Base-by-base conservation (phyloP, 2,329 filamentous ascomycete genomes). In the Raffaelea arxii region DNA sequence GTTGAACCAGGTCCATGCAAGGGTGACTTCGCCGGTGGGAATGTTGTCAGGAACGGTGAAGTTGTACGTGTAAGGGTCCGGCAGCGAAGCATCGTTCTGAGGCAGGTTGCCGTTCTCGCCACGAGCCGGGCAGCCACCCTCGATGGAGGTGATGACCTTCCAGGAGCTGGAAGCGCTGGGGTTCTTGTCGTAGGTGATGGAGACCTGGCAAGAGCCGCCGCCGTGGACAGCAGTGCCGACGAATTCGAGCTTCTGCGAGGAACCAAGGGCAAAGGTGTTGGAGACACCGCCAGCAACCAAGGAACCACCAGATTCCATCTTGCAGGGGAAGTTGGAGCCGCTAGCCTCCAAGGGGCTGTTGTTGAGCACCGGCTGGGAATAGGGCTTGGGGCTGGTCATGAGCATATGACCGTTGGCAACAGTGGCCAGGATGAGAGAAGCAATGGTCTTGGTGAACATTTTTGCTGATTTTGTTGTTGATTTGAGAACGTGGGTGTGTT, bases 1-100 rank as follows among this genome's bases (percentile, higher is more conserved):
- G 69, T 88, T 88, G 67, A 85, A 80, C 92, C 92, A 97, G 1
- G 88, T 88, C 89, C 90, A 97, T 0, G 87, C 87, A 5, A 97
- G 71, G 0, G 82, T 86, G 23, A 85, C 90, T 36, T 89, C 75
- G 4, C 91, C 92, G 2, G 81, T 68, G 9, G 82, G 78, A 41
- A 96, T 74, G 21, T 81, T 77, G 0, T 72, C 62, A 0, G 90
- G 91, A 6, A 96, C 78, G 0, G 67, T 75, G 66, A 82, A 94
- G 25, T 77, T 67, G 64, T 86, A 92, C 0, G 65, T 70, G 58
- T 73, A 73, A 0, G 79, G 73, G 32, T 73, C 67, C 0, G 51
- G 50, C 0, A 62, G 62, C 3, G 56, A 54, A 6, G 78, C 61
- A 43, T 72, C 62, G 3, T 68, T 66, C 0, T 67, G 69, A n/a